Conservation (phyloP, 768 basidiomycete genomes). For the Rhizopogon roseolus region DNA sequence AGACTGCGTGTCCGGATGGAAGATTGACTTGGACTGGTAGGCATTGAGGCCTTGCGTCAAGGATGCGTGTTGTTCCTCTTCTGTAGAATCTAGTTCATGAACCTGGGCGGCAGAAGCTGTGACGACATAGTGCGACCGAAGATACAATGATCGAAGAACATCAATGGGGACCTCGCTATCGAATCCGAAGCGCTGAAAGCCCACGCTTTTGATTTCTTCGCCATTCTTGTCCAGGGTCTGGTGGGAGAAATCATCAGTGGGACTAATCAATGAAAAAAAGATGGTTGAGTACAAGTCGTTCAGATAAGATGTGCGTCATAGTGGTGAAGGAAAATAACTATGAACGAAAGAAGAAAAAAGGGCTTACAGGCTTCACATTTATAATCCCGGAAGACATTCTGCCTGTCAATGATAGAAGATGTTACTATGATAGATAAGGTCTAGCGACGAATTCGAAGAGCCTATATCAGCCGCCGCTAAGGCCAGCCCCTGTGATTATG, state of each 20-base stretch:
- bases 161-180: slow-evolving; percentile 81
- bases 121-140: slow-evolving; percentile 72
- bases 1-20: slow-evolving; percentile 68
- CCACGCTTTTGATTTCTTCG: slow-evolving; percentile 71
- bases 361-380: slow-evolving; percentile 6
- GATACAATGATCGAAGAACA: slow-evolving; percentile 81
- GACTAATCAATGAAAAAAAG: background rate
- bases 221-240: slow-evolving; percentile 71
- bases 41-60: slow-evolving; percentile 44
- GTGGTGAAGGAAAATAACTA: background rate
- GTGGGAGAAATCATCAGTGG: slow-evolving; percentile 15
- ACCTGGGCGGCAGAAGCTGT: slow-evolving; percentile 33
- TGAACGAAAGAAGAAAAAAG: background rate
- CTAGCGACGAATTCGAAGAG: background rate
- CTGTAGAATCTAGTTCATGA: slow-evolving; percentile 34
- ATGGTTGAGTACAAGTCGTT: slow-evolving; percentile 11
- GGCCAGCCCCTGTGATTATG: background rate
- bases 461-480: no score
- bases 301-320: slow-evolving; percentile 20
- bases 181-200: slow-evolving; percentile 84
- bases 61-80: slow-evolving; percentile 43
- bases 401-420: no score
- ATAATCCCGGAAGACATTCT: no score
- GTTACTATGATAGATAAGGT: background rate
- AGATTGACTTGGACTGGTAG: slow-evolving; percentile 85